phyloP scores from a whole-genome alignment of 2,329 filamentous ascomycete species.

The Xylariaceae sp. region DNA sequence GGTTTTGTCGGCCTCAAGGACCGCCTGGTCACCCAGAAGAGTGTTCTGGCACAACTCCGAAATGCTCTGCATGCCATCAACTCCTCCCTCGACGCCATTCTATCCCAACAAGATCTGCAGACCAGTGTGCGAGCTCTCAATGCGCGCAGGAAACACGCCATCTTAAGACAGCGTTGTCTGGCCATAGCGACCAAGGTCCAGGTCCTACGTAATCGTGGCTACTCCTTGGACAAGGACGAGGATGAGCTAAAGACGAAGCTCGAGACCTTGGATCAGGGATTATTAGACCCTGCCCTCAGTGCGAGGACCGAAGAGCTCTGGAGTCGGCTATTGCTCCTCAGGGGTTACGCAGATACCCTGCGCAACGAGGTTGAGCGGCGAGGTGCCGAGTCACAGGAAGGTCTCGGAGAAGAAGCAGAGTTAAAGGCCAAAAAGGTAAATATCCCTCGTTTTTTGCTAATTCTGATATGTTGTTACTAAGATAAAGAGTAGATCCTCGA shows the following conservation, averaged over 20 bases:
- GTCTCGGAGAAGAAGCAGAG: slow-evolving; percentile 66
- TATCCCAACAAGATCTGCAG: slow-evolving; percentile 72
- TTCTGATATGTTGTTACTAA: slow-evolving; percentile 23
- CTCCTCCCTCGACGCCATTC: slow-evolving; percentile 64
- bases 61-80: slow-evolving; percentile 76
- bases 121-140: slow-evolving; percentile 71
- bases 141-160: slow-evolving; percentile 67
- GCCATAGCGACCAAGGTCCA: slow-evolving; percentile 76
- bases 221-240: slow-evolving; percentile 74
- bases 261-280: slow-evolving; percentile 61
- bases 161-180: slow-evolving; percentile 68
- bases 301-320: slow-evolving; percentile 81
- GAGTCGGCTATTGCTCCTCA: slow-evolving; percentile 72
- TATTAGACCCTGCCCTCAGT: slow-evolving; percentile 70
- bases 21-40: slow-evolving; percentile 68
- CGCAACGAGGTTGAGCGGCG: slow-evolving; percentile 71
- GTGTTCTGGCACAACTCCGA: slow-evolving; percentile 66
- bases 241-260: slow-evolving; percentile 74
- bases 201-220: slow-evolving; percentile 75
- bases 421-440: slow-evolving; percentile 70
- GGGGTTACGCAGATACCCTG: slow-evolving; percentile 68
- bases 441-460: background rate
- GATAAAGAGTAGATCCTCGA: slow-evolving; percentile 59
- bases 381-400: slow-evolving; percentile 51
- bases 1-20: slow-evolving; percentile 70